Conservation (phyloP, 83 land plant species). For the Diphasiastrum complanatum region DNA sequence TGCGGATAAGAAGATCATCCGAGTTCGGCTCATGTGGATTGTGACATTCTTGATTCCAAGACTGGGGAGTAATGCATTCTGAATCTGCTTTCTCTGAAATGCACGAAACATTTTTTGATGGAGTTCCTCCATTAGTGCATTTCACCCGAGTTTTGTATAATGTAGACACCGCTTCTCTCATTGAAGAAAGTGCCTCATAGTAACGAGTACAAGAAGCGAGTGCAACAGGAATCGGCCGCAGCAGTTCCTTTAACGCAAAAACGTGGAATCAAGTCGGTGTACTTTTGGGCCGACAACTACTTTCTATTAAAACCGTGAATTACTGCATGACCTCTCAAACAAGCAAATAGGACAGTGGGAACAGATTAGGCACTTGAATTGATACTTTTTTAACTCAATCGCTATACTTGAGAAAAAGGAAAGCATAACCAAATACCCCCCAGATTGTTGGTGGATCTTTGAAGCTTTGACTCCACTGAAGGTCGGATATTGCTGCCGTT, state of each 20-base stretch:
- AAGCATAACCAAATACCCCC: slow-evolving; percentile 73
- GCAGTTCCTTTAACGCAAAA: slow-evolving; percentile 57
- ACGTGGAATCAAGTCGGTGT: no score
- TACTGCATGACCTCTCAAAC: no score
- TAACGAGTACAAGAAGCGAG: slow-evolving; percentile 95
- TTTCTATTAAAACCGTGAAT: no score
- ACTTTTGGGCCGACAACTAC: no score
- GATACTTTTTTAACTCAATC: not conserved
- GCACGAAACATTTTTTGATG: slow-evolving; percentile 35
- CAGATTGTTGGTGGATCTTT: slow-evolving; percentile 90
- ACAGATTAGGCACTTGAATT: not conserved
- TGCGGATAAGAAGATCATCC: slow-evolving; percentile 39
- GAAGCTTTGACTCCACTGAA: slow-evolving; percentile 94
- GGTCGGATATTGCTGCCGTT: slow-evolving; percentile 83
- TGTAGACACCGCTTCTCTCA: slow-evolving; percentile 79
- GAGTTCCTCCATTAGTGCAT: slow-evolving; percentile 27
- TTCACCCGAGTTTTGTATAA: slow-evolving; percentile 72
- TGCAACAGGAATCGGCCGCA: slow-evolving; percentile 94
- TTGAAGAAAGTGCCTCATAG: slow-evolving; percentile 87
- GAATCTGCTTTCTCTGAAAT: slow-evolving; percentile 37
- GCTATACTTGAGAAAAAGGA: not conserved
- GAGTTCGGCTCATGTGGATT: slow-evolving; percentile 35
- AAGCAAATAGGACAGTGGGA: not conserved
- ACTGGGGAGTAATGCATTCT: slow-evolving; percentile 48
- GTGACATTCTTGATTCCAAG: slow-evolving; percentile 25